Conservation (phyloP, 805 yeast genomes). For the Kuraishia ogatae region DNA sequence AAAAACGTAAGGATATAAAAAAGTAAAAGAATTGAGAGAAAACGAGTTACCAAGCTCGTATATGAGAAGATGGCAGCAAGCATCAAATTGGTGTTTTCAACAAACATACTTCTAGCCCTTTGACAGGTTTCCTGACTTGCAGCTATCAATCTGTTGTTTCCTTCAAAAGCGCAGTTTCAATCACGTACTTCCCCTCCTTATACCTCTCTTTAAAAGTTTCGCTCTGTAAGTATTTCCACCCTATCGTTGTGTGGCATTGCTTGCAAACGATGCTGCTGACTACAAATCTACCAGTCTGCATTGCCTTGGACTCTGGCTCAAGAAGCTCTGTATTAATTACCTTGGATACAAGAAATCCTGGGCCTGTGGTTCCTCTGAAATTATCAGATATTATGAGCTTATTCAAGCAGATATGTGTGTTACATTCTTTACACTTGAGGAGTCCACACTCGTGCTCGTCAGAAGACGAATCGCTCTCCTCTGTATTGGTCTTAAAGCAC, state of each 20-base stretch:
- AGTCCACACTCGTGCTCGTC: neutral
- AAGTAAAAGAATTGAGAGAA: neutral
- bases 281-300: conserved; percentile 25
- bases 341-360: conserved; percentile 21
- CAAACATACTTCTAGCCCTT: neutral
- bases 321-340: conserved; percentile 18
- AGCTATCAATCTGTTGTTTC: conserved; percentile 9
- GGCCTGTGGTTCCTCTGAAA: conserved; percentile 23
- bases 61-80: neutral
- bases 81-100: neutral
- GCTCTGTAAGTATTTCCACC: conserved; percentile 25
- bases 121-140: neutral
- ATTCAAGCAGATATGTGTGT: conserved; percentile 22
- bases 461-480: neutral
- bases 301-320: conserved; percentile 15
- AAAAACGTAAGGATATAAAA: neutral
- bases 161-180: conserved; percentile 19
- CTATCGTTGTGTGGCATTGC: conserved; percentile 20
- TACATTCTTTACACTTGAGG: conserved; percentile 21
- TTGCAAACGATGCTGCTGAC: conserved; percentile 19
- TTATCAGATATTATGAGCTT: conserved; percentile 22
- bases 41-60: neutral
- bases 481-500: conserved; percentile 14
- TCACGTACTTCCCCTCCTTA: conserved; percentile 24
- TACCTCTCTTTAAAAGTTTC: conserved; percentile 20